Evolutionary conservation across 2,329 filamentous ascomycete genomes (phyloP), one percentile per base, ranked within the genome.

Genomic region (Sporothrix dimorphospora): DNA sequence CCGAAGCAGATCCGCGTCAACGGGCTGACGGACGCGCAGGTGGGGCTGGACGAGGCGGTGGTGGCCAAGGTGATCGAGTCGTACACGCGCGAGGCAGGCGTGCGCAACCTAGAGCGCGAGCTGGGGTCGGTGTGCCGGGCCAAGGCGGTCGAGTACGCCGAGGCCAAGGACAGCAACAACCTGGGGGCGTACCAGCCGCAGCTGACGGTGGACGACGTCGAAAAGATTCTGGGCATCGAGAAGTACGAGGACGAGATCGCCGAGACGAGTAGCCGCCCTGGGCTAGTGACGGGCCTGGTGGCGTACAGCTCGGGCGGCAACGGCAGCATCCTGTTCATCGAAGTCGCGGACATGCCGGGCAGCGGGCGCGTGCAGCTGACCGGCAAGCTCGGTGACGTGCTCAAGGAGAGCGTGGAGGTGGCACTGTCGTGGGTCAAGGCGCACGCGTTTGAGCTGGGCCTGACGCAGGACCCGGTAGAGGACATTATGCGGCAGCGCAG

Each of bases 401-500:
- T 99, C 73, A 98, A 98, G 82, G 96, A 99, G 82, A 95, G 91
- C 75, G 96, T 98, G 55, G 95, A 98, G 81, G 96, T 99, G 24
- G 96, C 96, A 12, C 86, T 98, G 45, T 95, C 92, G 19, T 99
- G 96, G 96, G 96, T 99, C 69, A 98, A 98, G 81, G 93, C 94
- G 4, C 95, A 99, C 80, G 94, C 95, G 2, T 98, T 92, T 78
- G 93, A 97, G 78, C 86, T 99, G 14, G 94, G 94, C 11, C 85
- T 99, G 53, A 94, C 93, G 4, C 86, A 90, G 72, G 90, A 94
- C 74, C 91, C 92, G 9, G 89, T 89, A 71, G 92, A 95, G 76
- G 95, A 99, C 80, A 94, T 99, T 78, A 98, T 98, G 94, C 95
- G 96, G 84, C 91, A 92, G 77, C 91, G 96, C 74, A 94, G 91